Percentiles rank a stretch among this genome's conserved stretches.
Evolutionary conservation across 352 stramenopile genomes (phyloP).

Genomic region (Phytopythium delawarense): DNA sequence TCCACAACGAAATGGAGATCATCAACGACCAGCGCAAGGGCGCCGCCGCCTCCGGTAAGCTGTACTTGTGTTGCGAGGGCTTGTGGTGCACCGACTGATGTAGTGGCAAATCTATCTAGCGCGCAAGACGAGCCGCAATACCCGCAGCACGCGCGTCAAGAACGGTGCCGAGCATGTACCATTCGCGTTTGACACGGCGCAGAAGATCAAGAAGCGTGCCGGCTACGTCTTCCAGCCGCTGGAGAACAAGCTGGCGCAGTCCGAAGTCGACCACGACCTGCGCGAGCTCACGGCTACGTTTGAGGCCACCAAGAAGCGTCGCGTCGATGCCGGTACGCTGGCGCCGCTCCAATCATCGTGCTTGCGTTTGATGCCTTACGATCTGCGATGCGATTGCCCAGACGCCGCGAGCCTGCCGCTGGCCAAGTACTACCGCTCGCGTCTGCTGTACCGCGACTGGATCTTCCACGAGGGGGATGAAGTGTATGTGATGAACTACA

Average conservation of each 20-base stretch:
- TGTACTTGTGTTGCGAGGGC: slow-evolving; percentile 4
- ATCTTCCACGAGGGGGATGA: slow-evolving; percentile 81
- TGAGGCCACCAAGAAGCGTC: slow-evolving; percentile 61
- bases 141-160: slow-evolving; percentile 65
- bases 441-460: slow-evolving; percentile 70
- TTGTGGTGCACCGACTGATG: not conserved
- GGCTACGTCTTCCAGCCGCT: slow-evolving; percentile 66
- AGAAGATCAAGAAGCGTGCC: slow-evolving; percentile 70
- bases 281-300: slow-evolving; percentile 48
- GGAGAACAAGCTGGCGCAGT: slow-evolving; percentile 67
- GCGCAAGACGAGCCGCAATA: slow-evolving; percentile 71
- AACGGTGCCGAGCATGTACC: slow-evolving; percentile 22
- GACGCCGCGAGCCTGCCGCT: slow-evolving; percentile 35
- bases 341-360: not conserved
- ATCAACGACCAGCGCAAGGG: slow-evolving; percentile 71
- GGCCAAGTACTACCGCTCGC: slow-evolving; percentile 67
- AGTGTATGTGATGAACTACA: slow-evolving; percentile 64
- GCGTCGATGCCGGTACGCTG: slow-evolving; percentile 39
- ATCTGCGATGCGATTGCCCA: slow-evolving; percentile 10
- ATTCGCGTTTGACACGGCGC: slow-evolving; percentile 41
- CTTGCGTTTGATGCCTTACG: slow-evolving; percentile 3
- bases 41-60: slow-evolving; percentile 25
- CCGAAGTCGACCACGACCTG: slow-evolving; percentile 68
- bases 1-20: slow-evolving; percentile 84
- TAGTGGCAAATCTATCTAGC: slow-evolving; percentile 14